Conservation (phyloP, 306 rosid species). For the Prinsepia uniflora region DNA sequence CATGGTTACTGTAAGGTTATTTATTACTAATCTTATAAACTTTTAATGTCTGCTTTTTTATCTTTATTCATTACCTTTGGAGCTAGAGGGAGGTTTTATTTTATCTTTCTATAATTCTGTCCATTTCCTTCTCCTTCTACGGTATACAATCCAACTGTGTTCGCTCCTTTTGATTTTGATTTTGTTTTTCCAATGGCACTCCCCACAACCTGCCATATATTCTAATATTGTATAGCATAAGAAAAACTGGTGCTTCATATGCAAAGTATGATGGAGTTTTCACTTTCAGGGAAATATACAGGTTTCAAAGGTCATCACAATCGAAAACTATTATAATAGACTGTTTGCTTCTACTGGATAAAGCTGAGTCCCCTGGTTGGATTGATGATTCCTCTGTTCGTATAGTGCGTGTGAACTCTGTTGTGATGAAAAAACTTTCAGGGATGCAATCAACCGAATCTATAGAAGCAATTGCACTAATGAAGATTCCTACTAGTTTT, state of each 20-base stretch:
- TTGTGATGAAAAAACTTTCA: slow-evolving; percentile 72
- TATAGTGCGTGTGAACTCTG: slow-evolving; percentile 57
- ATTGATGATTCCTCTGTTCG: slow-evolving; percentile 42
- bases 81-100: background rate
- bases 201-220: too few relatives aligned
- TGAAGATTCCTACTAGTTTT: slow-evolving; percentile 65
- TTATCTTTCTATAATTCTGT: background rate
- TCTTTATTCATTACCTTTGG: background rate
- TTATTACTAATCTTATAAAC: background rate
- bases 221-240: background rate
- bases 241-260: background rate
- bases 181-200: background rate
- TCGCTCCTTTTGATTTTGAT: background rate
- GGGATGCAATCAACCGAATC: slow-evolving; percentile 73
- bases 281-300: slow-evolving; percentile 69
- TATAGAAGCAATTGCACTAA: slow-evolving; percentile 70
- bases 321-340: slow-evolving; percentile 48
- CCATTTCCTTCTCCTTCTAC: background rate
- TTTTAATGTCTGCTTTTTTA: background rate
- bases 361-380: slow-evolving; percentile 55
- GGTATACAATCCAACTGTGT: background rate
- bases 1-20: background rate
- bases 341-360: slow-evolving; percentile 67
- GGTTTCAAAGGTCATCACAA: slow-evolving; percentile 54
- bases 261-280: slow-evolving; percentile 14